Percentiles rank a stretch among this genome's conserved stretches.
Evolutionary conservation across 1,284 basidiomycete genomes (phyloP).

Genomic region (Cutaneotrichosporon spelunceum): DNA sequence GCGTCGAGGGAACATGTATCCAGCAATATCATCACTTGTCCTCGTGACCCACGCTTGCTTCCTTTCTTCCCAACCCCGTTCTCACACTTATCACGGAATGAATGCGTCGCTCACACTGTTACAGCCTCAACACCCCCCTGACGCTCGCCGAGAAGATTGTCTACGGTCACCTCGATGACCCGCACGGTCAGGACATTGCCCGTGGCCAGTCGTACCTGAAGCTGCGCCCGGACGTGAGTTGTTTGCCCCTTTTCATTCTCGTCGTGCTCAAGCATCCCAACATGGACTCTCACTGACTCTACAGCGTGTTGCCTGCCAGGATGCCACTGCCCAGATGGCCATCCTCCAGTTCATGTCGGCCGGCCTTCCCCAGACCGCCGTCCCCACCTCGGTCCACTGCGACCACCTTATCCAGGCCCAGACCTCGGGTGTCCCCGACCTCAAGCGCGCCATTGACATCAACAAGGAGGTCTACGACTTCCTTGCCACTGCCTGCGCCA

Average conservation of each 20-base stretch:
- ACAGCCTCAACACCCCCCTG: conserved; percentile 47
- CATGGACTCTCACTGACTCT: too few relatives aligned
- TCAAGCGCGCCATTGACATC: conserved; percentile 66
- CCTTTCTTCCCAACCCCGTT: too few relatives aligned
- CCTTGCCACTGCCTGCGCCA: conserved; percentile 85
- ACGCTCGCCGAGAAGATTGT: conserved; percentile 97
- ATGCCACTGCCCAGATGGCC: conserved; percentile 93
- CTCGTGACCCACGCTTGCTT: background rate
- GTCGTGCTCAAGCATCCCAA: background rate
- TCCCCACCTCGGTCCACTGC: conserved; percentile 86
- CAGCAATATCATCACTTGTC: too few relatives aligned
- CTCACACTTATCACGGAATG: background rate
- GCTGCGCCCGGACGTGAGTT: conserved; percentile 69
- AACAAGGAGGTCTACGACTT: conserved; percentile 99
- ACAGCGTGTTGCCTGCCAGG: conserved; percentile 42
- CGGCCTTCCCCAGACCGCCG: conserved; percentile 77
- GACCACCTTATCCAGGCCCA: conserved; percentile 91
- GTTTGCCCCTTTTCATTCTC: background rate
- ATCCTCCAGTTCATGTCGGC: conserved; percentile 99
- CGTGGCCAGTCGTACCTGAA: conserved; percentile 89
- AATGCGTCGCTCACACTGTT: background rate
- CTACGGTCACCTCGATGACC: conserved; percentile 85
- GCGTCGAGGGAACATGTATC: too few relatives aligned
- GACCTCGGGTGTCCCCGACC: conserved; percentile 42
- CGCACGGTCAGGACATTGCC: conserved; percentile 60